Conservation (phyloP, 805 yeast species). For the Saturnispora quitensis region DNA sequence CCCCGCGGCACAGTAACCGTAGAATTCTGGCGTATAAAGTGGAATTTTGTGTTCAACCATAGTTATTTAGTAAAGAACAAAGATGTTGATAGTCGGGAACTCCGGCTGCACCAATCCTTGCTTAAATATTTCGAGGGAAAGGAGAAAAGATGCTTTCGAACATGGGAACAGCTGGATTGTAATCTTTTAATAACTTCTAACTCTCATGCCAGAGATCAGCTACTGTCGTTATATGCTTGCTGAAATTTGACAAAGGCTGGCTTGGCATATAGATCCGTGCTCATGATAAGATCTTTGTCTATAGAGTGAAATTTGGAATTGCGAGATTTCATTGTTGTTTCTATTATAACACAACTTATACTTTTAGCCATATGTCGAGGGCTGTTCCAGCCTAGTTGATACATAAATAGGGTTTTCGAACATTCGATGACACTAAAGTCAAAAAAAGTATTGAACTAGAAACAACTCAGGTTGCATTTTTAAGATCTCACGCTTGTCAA, state of each 20-base stretch:
- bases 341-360: background rate
- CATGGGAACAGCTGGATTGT: background rate
- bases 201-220: too few relatives aligned
- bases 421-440: too few relatives aligned
- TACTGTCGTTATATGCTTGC: too few relatives aligned
- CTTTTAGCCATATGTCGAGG: too few relatives aligned
- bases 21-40: slow-evolving; percentile 55
- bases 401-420: too few relatives aligned
- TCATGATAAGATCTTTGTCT: background rate
- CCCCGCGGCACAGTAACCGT: slow-evolving; percentile 64
- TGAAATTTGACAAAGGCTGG: background rate
- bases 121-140: background rate
- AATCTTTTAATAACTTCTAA: background rate
- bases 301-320: background rate
- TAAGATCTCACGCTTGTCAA: too few relatives aligned
- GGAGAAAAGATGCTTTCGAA: background rate
- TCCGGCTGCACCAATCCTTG: background rate
- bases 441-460: too few relatives aligned
- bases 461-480: too few relatives aligned
- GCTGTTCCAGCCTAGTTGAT: too few relatives aligned
- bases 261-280: background rate
- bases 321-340: too few relatives aligned
- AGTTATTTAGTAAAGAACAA: background rate
- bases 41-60: slow-evolving; percentile 30
- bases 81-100: background rate